Evolutionary conservation across 2,329 filamentous ascomycete species (phyloP).

Genomic region (Pseudogymnoascus sp.): DNA sequence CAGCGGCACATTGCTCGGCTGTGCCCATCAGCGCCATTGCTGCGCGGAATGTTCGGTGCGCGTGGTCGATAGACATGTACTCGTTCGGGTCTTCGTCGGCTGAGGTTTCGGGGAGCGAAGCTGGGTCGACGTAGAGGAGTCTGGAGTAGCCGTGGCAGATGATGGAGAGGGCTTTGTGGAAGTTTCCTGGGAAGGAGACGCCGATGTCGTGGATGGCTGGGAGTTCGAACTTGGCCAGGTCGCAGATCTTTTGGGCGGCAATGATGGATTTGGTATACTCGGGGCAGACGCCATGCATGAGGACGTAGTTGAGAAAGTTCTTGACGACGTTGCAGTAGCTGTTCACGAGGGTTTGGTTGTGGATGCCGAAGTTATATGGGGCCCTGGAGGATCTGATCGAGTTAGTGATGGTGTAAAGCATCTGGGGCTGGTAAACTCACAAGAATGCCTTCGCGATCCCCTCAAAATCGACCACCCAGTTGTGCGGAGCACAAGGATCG

Average conservation of each 20-base stretch:
- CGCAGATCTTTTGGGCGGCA: constrained; percentile 58
- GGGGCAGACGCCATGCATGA: constrained; percentile 77
- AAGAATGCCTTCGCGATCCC: constrained; percentile 71
- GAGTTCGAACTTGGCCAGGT: constrained; percentile 59
- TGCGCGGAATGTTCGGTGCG: constrained; percentile 16
- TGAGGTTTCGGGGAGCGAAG: constrained; percentile 14
- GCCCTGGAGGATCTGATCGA: constrained; percentile 46
- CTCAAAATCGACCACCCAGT: constrained; percentile 75
- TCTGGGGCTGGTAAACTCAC: constrained; percentile 39
- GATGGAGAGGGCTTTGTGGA: constrained; percentile 68
- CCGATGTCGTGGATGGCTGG: constrained; percentile 47
- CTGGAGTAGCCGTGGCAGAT: constrained; percentile 50
- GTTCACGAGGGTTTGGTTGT: constrained; percentile 45
- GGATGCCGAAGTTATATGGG: constrained; percentile 47
- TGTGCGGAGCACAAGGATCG: constrained; percentile 39
- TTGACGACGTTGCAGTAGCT: constrained; percentile 60
- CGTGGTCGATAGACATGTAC: constrained; percentile 19
- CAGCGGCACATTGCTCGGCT: constrained; percentile 10
- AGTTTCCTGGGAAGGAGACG: constrained; percentile 59
- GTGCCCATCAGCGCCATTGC: constrained; percentile 15
- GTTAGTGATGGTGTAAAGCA: constrained; percentile 15
- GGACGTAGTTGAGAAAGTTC: constrained; percentile 84
- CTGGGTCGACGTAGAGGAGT: constrained; percentile 13
- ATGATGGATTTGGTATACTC: constrained; percentile 66
- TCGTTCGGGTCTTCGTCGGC: constrained; percentile 13